Evolutionary conservation across 208 protist species (phyloP), one percentile per base, ranked within the genome.

Genomic region (Leishmania tarentolae): DNA sequence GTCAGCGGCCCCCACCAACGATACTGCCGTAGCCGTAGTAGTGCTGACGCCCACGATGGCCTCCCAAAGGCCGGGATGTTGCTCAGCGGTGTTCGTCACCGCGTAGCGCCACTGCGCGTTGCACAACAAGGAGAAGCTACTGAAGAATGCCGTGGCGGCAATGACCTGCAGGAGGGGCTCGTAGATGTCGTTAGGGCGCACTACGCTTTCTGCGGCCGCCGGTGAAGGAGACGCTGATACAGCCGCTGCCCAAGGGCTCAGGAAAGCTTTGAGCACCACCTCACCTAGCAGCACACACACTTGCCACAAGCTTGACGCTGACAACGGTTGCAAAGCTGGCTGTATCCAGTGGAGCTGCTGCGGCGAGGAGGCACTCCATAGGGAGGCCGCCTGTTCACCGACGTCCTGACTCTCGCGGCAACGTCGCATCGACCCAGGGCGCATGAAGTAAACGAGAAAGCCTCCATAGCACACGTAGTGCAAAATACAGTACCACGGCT

Each of bases 101-200:
- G 72, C 74, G 53, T 78, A 76, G 59, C 76, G 78, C 81, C 85
- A 85, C 19, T 63, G 71, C 1, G 74, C 66, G 75, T 85, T 70
- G 69, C 81, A 74, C 53, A 71, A 56, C 19, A 83, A 35, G 40
- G 53, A 31, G 35, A 85, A 85, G 75, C 77, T 78, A 4, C 74
- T 76, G 77, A 83, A 88, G 35, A 87, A 42, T 46, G 63, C 76
- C 44, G 81, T 85, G 75, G 75, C 77, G n/a, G 78, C 61, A 50
- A 75, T 75, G 52, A 35, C 73, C 47, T 88, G 78, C 35, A 78
- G 21, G 31, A 69, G 56, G 0, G 69, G 44, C 35, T 80, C 78
- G 46, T 31, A n/a, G 69, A 73, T 44, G n/a, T 6, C 21, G 24
- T 28, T 31, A 52, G 17, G 17, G 31, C 21, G 44, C 69, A 52